These are phyloP conservation scores for Pisolithus orientalis DNA, from an alignment of 768 basidiomycete genomes.

Conservation along the genomic window DNA sequence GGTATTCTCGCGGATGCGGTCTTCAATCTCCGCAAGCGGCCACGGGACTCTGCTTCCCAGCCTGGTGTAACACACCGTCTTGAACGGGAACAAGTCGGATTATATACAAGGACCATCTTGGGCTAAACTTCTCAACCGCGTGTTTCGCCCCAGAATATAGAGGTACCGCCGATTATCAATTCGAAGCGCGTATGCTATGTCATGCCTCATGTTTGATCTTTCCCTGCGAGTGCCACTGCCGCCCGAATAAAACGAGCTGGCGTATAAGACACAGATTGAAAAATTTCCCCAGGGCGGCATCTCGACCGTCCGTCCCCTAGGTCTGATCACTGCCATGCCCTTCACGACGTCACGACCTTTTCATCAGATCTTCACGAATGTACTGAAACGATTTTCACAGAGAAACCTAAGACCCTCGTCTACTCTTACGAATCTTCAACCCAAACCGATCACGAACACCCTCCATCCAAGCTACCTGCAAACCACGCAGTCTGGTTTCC, in stretches of 20 bases:
- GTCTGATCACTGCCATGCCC: conserved; percentile 1
- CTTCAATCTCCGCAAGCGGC: background rate
- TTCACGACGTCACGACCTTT: conserved; percentile 6
- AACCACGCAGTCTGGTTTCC: background rate
- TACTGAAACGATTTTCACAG: background rate
- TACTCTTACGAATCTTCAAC: background rate
- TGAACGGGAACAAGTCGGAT: background rate
- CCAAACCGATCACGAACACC: background rate
- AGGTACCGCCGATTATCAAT: background rate
- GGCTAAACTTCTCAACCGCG: background rate
- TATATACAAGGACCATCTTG: background rate
- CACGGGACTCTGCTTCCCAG: background rate
- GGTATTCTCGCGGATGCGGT: background rate
- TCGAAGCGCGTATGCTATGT: background rate
- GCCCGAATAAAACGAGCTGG: background rate
- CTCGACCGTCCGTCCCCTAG: background rate
- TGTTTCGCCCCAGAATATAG: background rate
- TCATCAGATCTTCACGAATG: background rate
- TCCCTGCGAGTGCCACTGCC: background rate
- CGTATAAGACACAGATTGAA: background rate
- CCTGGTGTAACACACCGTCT: background rate
- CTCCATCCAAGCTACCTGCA: background rate
- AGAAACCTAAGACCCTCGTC: background rate
- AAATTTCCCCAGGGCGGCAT: background rate
- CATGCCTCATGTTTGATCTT: background rate